These are phyloP conservation scores for Phylloboletellus chloephorus DNA, from an alignment of 1,284 basidiomycete species.

Conservation along the genomic window DNA sequence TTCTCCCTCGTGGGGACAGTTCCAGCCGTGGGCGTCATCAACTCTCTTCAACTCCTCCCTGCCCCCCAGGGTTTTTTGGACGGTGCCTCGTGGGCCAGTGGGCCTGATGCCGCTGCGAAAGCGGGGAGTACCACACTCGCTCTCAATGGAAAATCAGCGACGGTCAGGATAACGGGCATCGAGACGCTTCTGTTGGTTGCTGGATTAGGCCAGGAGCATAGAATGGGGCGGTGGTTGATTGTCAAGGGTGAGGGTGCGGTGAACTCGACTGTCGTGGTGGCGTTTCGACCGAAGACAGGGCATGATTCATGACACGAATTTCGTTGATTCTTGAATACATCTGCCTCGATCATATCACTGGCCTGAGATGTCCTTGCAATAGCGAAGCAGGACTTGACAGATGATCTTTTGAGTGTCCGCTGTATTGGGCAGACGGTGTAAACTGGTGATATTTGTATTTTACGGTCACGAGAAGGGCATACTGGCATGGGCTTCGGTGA, in stretches of 20 bases:
- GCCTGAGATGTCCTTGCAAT: too few species aligned
- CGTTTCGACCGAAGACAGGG: slow-evolving; percentile 22
- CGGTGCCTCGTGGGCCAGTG: slow-evolving; percentile 17
- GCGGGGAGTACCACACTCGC: background rate
- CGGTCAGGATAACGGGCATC: slow-evolving; percentile 22
- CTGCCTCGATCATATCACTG: background rate
- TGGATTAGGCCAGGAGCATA: slow-evolving; percentile 82
- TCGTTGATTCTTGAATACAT: background rate
- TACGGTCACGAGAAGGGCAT: too few species aligned
- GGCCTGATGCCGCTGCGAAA: background rate
- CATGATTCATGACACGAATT: slow-evolving; percentile 6
- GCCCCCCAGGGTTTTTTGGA: slow-evolving; percentile 47
- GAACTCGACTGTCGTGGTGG: slow-evolving; percentile 70
- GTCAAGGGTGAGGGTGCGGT: slow-evolving; percentile 62
- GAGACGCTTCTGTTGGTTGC: slow-evolving; percentile 65
- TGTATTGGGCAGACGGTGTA: too few species aligned
- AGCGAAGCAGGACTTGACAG: background rate
- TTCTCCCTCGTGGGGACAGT: slow-evolving; percentile 67
- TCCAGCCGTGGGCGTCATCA: slow-evolving; percentile 74
- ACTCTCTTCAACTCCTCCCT: slow-evolving; percentile 79
- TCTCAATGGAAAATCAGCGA: slow-evolving; percentile 9
- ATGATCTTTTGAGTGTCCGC: too few species aligned
- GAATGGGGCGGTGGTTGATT: slow-evolving; percentile 84
- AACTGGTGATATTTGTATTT: too few species aligned
- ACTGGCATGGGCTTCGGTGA: too few species aligned